Base-by-base conservation (phyloP, 192 early-diverging fungal genomes). In the Coemansia sp. region DNA sequence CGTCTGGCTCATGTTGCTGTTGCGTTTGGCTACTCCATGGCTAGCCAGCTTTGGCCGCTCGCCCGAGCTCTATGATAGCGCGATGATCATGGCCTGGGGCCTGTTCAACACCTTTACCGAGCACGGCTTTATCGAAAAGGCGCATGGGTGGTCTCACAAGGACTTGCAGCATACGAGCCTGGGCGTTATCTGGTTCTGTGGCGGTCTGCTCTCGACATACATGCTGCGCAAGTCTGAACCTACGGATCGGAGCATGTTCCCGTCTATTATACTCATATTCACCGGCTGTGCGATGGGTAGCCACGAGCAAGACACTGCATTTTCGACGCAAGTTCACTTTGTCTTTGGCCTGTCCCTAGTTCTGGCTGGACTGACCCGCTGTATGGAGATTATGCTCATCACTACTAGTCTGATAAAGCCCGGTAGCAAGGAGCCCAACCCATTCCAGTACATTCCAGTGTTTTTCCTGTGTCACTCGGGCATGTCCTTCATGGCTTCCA, bases 51-150 rank as follows among this genome's bases (percentile, higher is more conserved):
- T 77, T 44, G 84, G 85, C 38, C 88, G 88, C 68, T 88, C 87
- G 57, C 90, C 88, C 66, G 90, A 91, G 77, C 88, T 87, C 67
- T 91, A 87, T 69, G 90, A 91, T 69, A 91, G 90, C 80, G 86
- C 74, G 60, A 81, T 85, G 49, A 91, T 91, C 41, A 87, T 85
- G 71, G 57, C 73, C 7, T 91, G 90, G 90, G 90, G 90, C 20
- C 86, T 89, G 69, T 79, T 90, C 64, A 91, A 91, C 70, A 89
- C 90, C 11, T 91, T 89, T 43, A 91, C 90, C 10, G 90, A 91
- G 75, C 90, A 91, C 75, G 84, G 89, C 67, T 89, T 86, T 43
- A 67, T 78, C 33, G 75, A 80, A 22, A 27, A 79, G 66, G 74
- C 82, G 6, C 68, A 84, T 51, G 82, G 82, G 24, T 91, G 90